Conservation (phyloP, 192 early-diverging fungal species). For the Entophlyctis luteolus region DNA sequence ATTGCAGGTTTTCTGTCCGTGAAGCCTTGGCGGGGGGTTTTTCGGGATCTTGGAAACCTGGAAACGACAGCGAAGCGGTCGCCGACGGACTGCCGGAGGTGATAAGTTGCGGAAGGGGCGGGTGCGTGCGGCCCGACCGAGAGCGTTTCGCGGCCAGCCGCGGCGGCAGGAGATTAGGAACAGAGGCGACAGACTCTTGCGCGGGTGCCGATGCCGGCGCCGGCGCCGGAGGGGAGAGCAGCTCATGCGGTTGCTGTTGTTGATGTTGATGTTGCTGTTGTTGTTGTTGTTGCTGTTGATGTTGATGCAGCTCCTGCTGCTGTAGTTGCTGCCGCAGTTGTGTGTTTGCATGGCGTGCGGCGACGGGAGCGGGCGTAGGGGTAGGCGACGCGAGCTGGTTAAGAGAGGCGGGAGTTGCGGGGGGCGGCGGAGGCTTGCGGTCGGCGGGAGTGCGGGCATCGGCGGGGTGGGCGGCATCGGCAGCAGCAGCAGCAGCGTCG, state of each 20-base stretch:
- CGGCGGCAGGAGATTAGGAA: neutral
- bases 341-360: no score
- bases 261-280: conserved; percentile 1
- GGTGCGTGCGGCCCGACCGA: conserved; percentile 30
- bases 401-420: no score
- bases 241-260: conserved; percentile 16
- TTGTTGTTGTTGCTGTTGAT: neutral
- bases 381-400: no score
- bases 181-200: conserved; percentile 9
- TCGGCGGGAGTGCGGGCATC: no score
- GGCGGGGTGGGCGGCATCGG: no score
- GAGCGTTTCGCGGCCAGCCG: neutral
- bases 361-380: no score
- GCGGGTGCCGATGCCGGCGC: neutral
- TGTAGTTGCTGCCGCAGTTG: neutral
- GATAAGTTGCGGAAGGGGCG: conserved; percentile 38
- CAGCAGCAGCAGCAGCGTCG: no score
- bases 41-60: neutral
- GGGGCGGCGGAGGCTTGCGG: no score
- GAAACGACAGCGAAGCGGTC: neutral
- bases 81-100: conserved; percentile 6
- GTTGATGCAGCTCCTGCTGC: neutral
- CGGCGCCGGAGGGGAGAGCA: neutral
- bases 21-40: neutral
- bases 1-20: no score